These are phyloP conservation scores for Gossypium sturtianum DNA, from an alignment of 345 rosid genomes.

Conservation along the genomic window DNA sequence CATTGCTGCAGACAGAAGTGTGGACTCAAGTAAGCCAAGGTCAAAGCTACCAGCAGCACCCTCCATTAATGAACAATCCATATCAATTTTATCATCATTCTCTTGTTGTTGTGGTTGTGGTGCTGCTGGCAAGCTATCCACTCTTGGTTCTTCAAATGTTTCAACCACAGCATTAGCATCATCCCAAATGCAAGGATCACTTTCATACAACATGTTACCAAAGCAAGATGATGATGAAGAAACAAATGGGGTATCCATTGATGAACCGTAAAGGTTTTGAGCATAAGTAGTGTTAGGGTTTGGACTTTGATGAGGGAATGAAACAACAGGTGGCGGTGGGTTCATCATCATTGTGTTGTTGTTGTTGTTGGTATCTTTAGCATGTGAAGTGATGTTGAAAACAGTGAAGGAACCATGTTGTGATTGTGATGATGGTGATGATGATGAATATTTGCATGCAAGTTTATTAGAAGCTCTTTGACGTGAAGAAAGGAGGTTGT, in stretches of 20 bases:
- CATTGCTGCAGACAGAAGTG: conserved; percentile 26
- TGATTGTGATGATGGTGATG: conserved; percentile 7
- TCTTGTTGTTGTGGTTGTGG: conserved; percentile 4
- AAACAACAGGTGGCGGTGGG: conserved; percentile 20
- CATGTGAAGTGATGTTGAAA: conserved; percentile 8
- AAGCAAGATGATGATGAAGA: conserved; percentile 20
- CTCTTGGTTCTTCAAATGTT: conserved; percentile 6
- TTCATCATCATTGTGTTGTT: conserved; percentile 1
- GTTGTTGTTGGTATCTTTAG: neutral
- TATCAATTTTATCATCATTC: neutral
- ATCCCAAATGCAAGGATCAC: conserved; percentile 16
- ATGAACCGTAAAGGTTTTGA: conserved; percentile 17
- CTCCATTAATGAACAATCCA: conserved; percentile 26
- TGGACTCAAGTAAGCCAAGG: conserved; percentile 29
- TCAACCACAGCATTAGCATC: neutral
- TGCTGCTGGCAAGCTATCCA: conserved; percentile 9
- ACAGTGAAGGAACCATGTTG: conserved; percentile 19
- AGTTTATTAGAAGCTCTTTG: conserved; percentile 23
- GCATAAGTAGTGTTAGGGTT: conserved; percentile 11
- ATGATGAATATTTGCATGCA: conserved; percentile 5
- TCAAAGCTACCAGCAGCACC: conserved; percentile 25
- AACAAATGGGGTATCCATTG: conserved; percentile 11
- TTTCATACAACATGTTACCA: conserved; percentile 16
- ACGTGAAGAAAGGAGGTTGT: conserved; percentile 34
- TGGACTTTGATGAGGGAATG: conserved; percentile 11